These are phyloP conservation scores for Ogataea hybrid DNA, from an alignment of 1,139 yeast genomes.

Conservation along the genomic window DNA sequence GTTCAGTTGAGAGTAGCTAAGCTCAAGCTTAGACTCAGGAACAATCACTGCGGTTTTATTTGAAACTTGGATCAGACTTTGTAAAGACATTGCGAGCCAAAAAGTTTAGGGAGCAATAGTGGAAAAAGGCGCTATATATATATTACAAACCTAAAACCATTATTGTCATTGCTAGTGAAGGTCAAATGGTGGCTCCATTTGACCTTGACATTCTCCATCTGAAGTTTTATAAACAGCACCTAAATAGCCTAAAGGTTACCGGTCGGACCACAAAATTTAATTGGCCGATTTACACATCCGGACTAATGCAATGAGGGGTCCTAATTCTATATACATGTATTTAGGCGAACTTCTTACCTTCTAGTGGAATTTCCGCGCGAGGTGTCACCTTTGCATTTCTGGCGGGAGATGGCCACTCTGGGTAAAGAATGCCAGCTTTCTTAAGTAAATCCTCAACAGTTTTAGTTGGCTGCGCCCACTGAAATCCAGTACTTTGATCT, in stretches of 20 bases:
- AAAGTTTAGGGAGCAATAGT: background rate
- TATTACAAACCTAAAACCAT: background rate
- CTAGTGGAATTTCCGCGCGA: slow-evolving; percentile 23
- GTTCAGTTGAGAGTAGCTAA: slow-evolving; percentile 39
- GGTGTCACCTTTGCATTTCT: slow-evolving; percentile 21
- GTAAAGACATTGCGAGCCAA: slow-evolving; percentile 13
- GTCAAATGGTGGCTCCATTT: slow-evolving; percentile 1
- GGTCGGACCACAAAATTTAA: slow-evolving; percentile 5
- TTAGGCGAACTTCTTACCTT: slow-evolving; percentile 26
- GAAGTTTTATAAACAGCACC: slow-evolving; percentile 3
- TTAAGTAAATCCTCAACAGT: slow-evolving; percentile 74
- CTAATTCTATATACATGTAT: slow-evolving; percentile 4
- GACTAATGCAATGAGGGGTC: slow-evolving; percentile 3
- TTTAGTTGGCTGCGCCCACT: slow-evolving; percentile 96
- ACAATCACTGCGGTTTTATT: slow-evolving; percentile 38
- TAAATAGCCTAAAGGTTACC: slow-evolving; percentile 7
- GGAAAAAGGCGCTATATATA: slow-evolving; percentile 1
- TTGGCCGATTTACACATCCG: slow-evolving; percentile 1
- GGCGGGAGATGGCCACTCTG: slow-evolving; percentile 60
- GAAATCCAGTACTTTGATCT: slow-evolving; percentile 98
- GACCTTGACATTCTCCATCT: slow-evolving; percentile 2
- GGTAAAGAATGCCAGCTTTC: slow-evolving; percentile 75
- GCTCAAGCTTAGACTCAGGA: slow-evolving; percentile 35
- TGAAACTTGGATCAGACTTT: slow-evolving; percentile 25
- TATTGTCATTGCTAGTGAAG: background rate